These are phyloP conservation scores for Corylus americana DNA, from an alignment of 306 rosid species.

Conservation along the genomic window DNA sequence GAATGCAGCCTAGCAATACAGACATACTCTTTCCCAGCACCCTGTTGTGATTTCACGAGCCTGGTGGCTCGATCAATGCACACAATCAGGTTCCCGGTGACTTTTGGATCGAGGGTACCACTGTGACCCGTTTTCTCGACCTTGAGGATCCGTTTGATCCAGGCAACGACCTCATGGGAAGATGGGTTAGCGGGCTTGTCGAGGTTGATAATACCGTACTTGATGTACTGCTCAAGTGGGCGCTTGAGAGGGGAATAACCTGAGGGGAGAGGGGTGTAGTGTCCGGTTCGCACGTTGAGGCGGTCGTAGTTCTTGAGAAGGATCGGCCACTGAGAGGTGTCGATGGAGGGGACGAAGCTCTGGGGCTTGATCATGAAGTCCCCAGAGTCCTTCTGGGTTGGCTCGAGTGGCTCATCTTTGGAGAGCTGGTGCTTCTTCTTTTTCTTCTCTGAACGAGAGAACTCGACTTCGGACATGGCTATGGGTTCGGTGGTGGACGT, in stretches of 20 bases:
- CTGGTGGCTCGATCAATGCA: slow-evolving; percentile 83
- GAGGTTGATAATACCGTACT: slow-evolving; percentile 72
- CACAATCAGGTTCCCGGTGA: slow-evolving; percentile 78
- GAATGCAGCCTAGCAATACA: slow-evolving; percentile 78
- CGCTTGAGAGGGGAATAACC: slow-evolving; percentile 78
- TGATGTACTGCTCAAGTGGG: slow-evolving; percentile 66
- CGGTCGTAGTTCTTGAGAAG: slow-evolving; percentile 90
- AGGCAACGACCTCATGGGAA: slow-evolving; percentile 88
- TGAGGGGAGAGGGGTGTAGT: slow-evolving; percentile 79
- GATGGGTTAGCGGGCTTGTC: slow-evolving; percentile 89
- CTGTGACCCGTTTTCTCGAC: slow-evolving; percentile 81
- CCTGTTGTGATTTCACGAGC: slow-evolving; percentile 79
- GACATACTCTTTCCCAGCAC: slow-evolving; percentile 90
- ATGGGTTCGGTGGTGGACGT: neutral
- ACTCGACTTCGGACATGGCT: slow-evolving; percentile 42
- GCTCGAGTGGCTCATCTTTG: slow-evolving; percentile 26
- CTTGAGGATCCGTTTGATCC: slow-evolving; percentile 80
- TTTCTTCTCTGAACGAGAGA: slow-evolving; percentile 51
- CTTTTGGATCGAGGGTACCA: slow-evolving; percentile 87
- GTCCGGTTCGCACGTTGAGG: slow-evolving; percentile 82
- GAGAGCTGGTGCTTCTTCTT: slow-evolving; percentile 40
- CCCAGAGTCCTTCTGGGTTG: slow-evolving; percentile 26
- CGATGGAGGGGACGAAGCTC: slow-evolving; percentile 60
- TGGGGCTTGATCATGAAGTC: slow-evolving; percentile 75
- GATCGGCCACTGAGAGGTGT: slow-evolving; percentile 80